Evolutionary conservation across 2,329 filamentous ascomycete genomes (phyloP), one percentile per base, ranked within the genome.

Genomic region (Fonsecaea pugnacius): DNA sequence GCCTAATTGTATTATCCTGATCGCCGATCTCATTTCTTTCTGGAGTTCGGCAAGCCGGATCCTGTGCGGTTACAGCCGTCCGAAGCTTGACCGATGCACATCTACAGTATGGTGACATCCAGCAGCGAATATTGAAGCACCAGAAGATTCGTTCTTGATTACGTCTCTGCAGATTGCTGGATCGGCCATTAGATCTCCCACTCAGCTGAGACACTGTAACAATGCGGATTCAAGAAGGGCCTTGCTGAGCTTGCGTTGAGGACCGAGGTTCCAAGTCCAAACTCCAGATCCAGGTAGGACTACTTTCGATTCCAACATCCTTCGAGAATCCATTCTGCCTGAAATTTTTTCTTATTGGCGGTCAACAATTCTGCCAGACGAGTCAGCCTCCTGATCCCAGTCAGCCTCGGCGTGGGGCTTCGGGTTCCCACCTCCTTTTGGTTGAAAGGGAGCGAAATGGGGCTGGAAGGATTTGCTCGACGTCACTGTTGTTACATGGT

Each of bases 41-140:
- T 8, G 12, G 40, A 48, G 18, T 27, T 48, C 43, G 43, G 43
- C 43, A 48, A 48, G 10, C 43, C 43, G 43, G 43, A 24, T 4
- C 43, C 9, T 48, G 21, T 48, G 43, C 43, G 43, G 43, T 48
- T 48, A 48, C 18, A 48, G 43, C 43, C 43, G 43, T 24, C 10
- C 18, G 10, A 48, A 48, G 43, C 43, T 48, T 48, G 40, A 46
- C 27, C 27, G 27, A 30, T 30, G 27, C 4, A 30, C 9, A 14
- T 38, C 35, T 14, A 30, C 27, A 30, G 27, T 30, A 4, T 30
- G 27, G 27, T 30, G 27, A 5, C 36, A 43, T 2, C 16, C 38
- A 7, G 16, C n/a, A 18, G 16, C 38, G 38, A 43, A 43, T 6
- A 14, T 43, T 16, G 12, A 38, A 30, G 27, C 27, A 30, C 3